These are phyloP conservation scores for Annulohypoxylon nitens DNA, from an alignment of 495 filamentous ascomycete genomes.

Conservation along the genomic window DNA sequence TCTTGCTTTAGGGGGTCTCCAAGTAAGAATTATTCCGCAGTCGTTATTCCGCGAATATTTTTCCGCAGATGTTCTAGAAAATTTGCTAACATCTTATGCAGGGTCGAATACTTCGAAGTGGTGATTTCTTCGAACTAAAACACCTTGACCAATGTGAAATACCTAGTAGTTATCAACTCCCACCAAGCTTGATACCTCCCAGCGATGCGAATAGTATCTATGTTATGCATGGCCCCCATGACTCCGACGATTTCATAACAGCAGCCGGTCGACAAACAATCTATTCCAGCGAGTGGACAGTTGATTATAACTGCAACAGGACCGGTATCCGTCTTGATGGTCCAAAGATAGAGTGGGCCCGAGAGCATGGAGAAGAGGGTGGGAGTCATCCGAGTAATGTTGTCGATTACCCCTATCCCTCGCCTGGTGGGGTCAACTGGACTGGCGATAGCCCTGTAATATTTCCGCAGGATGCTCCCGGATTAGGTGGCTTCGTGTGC, in stretches of 20 bases:
- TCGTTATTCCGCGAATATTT: background rate
- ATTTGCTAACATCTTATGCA: constrained; percentile 52
- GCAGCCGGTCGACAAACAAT: constrained; percentile 67
- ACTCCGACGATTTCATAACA: constrained; percentile 64
- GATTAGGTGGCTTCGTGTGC: constrained; percentile 71
- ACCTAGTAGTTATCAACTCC: constrained; percentile 33
- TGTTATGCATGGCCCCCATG: constrained; percentile 70
- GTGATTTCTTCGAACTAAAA: constrained; percentile 61
- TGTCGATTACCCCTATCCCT: constrained; percentile 69
- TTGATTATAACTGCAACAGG: constrained; percentile 70
- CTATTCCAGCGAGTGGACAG: constrained; percentile 67
- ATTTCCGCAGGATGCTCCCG: constrained; percentile 69
- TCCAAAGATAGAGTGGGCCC: constrained; percentile 67
- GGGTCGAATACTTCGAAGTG: constrained; percentile 65
- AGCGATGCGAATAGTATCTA: constrained; percentile 62
- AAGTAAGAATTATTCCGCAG: constrained; percentile 24
- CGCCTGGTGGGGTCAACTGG: constrained; percentile 67
- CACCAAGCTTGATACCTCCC: constrained; percentile 23
- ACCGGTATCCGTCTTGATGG: constrained; percentile 70
- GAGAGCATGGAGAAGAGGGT: constrained; percentile 70
- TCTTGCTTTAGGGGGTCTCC: constrained; percentile 66
- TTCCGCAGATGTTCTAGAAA: background rate
- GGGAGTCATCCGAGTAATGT: constrained; percentile 71
- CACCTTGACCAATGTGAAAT: constrained; percentile 38
- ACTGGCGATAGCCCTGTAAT: constrained; percentile 70